Conservation (phyloP, 2,329 filamentous ascomycete species). For the Ophiostoma ips region DNA sequence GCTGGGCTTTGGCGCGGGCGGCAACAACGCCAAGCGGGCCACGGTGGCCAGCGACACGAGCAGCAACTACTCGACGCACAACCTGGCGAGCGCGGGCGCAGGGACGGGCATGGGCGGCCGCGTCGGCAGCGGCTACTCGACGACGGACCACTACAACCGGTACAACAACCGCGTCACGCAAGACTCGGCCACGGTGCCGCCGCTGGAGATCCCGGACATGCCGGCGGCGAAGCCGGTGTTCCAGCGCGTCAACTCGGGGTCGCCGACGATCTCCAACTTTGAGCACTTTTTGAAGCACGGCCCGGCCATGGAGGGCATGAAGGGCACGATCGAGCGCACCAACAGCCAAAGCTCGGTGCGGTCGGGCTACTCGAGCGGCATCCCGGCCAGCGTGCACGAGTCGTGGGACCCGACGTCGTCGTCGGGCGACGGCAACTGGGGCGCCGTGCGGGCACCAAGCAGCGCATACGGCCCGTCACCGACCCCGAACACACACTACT, state of each 20-base stretch:
- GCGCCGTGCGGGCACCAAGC: constrained; percentile 33
- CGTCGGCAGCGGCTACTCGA: not conserved
- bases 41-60: constrained; percentile 39
- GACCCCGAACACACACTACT: constrained; percentile 30
- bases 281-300: constrained; percentile 35
- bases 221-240: constrained; percentile 45
- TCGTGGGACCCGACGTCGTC: constrained; percentile 37
- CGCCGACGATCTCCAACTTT: constrained; percentile 53
- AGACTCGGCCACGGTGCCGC: constrained; percentile 56
- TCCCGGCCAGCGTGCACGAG: constrained; percentile 49
- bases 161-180: constrained; percentile 36
- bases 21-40: constrained; percentile 16
- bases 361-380: constrained; percentile 48
- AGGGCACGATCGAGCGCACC: constrained; percentile 46
- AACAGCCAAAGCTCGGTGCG: constrained; percentile 30
- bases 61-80: constrained; percentile 41
- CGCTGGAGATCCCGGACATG: constrained; percentile 41
- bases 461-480: constrained; percentile 34
- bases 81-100: not conserved
- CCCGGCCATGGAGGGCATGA: constrained; percentile 37
- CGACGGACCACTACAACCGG: not conserved
- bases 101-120: not conserved
- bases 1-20: constrained; percentile 40
- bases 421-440: constrained; percentile 31
- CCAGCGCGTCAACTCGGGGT: constrained; percentile 53